Evolutionary conservation across 805 yeast species (phyloP).

Genomic region (Saccharomycopsis sp.): DNA sequence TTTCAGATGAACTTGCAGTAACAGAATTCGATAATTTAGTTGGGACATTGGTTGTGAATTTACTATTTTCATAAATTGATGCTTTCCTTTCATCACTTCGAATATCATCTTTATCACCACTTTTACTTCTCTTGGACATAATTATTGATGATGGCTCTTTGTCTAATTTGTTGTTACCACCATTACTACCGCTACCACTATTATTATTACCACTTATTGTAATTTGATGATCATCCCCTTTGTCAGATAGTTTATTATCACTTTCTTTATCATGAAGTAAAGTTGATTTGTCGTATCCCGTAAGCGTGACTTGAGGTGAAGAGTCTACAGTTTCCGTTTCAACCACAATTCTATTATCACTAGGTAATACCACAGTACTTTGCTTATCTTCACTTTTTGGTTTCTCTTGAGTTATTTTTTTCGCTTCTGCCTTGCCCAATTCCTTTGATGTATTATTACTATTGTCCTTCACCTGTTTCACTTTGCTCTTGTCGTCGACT

Average conservation of each 20-base stretch:
- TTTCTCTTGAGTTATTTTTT: neutral
- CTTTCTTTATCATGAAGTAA: neutral
- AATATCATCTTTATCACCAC: too few species aligned
- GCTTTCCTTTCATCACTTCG: neutral
- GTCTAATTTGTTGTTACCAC: neutral
- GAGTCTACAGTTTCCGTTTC: conserved; percentile 20
- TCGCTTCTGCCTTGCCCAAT: neutral
- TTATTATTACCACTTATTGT: neutral
- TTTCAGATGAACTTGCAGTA: neutral
- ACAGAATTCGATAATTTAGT: neutral
- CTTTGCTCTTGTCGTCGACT: neutral
- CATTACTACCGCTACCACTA: neutral
- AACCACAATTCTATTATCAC: conserved; percentile 14
- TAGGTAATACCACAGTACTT: neutral
- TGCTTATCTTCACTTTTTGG: neutral
- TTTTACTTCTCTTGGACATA: too few species aligned
- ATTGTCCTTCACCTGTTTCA: neutral
- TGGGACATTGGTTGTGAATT: conserved; percentile 3
- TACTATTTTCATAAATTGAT: neutral
- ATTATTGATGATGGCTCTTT: neutral
- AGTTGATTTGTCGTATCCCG: conserved; percentile 11
- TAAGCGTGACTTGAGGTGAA: conserved; percentile 7
- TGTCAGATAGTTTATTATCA: too few species aligned
- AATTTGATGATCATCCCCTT: too few species aligned
- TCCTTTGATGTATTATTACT: neutral